A percentile compares a stretch with the other conserved stretches of the same genome.
phyloP scores from a whole-genome alignment of 768 basidiomycete genomes.

The Mycena polygramma region DNA sequence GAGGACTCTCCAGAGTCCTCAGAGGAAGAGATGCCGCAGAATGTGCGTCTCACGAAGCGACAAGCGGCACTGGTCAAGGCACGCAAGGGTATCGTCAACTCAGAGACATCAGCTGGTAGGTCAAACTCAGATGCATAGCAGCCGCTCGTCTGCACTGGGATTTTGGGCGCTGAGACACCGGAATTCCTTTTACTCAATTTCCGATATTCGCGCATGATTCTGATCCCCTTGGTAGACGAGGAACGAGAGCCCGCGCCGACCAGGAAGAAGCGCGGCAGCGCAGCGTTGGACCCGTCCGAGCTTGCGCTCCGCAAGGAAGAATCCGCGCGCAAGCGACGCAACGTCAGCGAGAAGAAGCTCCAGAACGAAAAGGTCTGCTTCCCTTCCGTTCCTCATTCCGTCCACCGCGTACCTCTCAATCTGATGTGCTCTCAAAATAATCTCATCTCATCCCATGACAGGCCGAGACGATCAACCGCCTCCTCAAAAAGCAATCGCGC shows the following conservation, averaged over 20 bases:
- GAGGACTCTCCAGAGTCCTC: constrained; percentile 27
- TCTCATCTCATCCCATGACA: constrained; percentile 42
- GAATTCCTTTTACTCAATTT: neutral
- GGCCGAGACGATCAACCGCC: constrained; percentile 91
- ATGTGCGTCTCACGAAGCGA: constrained; percentile 37
- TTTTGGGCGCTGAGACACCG: neutral
- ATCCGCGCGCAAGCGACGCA: constrained; percentile 84
- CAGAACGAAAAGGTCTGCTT: constrained; percentile 82
- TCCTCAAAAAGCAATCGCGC: constrained; percentile 87
- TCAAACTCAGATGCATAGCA: neutral
- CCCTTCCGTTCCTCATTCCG: no score
- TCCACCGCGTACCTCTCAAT: constrained; percentile 19
- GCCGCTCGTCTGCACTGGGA: neutral
- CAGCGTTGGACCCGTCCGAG: constrained; percentile 51
- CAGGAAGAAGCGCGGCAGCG: constrained; percentile 13
- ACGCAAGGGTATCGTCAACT: constrained; percentile 26
- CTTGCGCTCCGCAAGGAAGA: constrained; percentile 83
- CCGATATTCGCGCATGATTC: constrained; percentile 4
- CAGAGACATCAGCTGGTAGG: constrained; percentile 34
- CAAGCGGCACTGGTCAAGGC: constrained; percentile 37
- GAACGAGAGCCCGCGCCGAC: constrained; percentile 18
- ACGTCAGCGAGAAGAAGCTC: constrained; percentile 84
- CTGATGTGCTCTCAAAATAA: no score
- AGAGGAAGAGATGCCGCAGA: constrained; percentile 36
- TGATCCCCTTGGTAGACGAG: constrained; percentile 2